These are phyloP conservation scores for Pythium phragmitis DNA, from an alignment of 352 stramenopile species.

Conservation along the genomic window DNA sequence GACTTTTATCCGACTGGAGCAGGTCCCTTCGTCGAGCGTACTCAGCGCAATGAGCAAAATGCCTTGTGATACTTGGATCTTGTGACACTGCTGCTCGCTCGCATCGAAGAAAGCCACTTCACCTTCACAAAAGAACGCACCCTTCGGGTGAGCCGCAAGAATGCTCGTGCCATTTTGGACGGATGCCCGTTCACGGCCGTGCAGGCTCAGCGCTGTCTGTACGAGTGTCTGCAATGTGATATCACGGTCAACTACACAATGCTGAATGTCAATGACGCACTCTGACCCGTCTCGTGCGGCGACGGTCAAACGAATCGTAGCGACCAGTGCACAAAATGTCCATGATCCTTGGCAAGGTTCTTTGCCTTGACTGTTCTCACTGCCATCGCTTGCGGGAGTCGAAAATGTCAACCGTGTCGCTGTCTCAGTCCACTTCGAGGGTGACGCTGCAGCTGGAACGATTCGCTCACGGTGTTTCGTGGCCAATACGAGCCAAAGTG, in stretches of 20 bases:
- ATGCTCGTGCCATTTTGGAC: not conserved
- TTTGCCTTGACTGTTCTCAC: not conserved
- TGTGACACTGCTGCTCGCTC: not conserved
- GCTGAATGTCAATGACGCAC: conserved; percentile 5
- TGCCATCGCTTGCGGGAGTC: not conserved
- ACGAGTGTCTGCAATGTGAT: conserved; percentile 18
- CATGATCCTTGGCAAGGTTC: conserved; percentile 2
- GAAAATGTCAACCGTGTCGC: conserved; percentile 5
- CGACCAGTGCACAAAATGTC: conserved; percentile 6
- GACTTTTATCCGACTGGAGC: not conserved
- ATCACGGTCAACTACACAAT: conserved; percentile 13
- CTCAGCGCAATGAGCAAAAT: conserved; percentile 11
- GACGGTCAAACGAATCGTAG: conserved; percentile 1
- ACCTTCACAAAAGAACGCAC: conserved; percentile 21
- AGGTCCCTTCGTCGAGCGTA: conserved; percentile 11
- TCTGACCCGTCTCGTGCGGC: conserved; percentile 16
- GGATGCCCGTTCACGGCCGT: conserved; percentile 4
- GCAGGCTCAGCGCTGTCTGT: conserved; percentile 5
- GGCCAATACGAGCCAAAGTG: conserved; percentile 20
- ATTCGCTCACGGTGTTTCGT: conserved; percentile 4
- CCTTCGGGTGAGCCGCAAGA: conserved; percentile 1
- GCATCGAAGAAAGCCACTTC: conserved; percentile 3
- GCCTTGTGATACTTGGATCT: conserved; percentile 11
- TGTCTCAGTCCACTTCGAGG: not conserved
- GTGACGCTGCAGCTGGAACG: no score